Conservation (phyloP, 192 early-diverging fungal species). For the Coemansia interrupta region DNA sequence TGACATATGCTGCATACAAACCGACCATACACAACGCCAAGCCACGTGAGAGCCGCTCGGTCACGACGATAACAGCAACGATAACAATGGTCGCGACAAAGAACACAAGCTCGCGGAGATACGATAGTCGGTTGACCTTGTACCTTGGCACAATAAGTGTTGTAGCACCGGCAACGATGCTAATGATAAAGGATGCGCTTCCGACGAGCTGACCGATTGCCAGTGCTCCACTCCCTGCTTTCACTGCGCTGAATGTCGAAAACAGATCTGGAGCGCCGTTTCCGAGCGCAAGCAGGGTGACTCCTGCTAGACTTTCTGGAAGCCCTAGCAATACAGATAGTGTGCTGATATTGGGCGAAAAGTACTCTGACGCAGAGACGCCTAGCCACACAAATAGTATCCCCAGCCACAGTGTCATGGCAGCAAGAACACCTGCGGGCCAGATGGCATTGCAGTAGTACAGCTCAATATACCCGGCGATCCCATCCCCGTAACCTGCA, state of each 20-base stretch:
- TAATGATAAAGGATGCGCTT: constrained; percentile 75
- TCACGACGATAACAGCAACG: constrained; percentile 30
- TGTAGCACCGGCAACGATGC: constrained; percentile 81
- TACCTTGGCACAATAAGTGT: constrained; percentile 73
- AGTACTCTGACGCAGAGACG: constrained; percentile 78
- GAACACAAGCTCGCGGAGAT: constrained; percentile 77
- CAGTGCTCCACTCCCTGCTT: constrained; percentile 66
- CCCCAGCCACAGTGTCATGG: constrained; percentile 64
- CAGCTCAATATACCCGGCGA: constrained; percentile 48
- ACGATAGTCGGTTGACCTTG: constrained; percentile 62
- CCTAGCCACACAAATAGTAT: constrained; percentile 75
- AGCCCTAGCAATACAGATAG: constrained; percentile 70
- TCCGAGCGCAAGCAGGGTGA: constrained; percentile 77
- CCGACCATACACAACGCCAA: constrained; percentile 44
- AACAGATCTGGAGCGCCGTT: constrained; percentile 93
- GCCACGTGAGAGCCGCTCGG: constrained; percentile 24
- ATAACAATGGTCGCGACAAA: constrained; percentile 54
- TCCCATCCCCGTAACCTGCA: constrained; percentile 57
- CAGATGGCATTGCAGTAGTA: constrained; percentile 48
- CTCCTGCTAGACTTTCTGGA: constrained; percentile 80
- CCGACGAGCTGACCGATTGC: constrained; percentile 93
- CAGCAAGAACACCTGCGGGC: constrained; percentile 23
- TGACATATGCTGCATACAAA: constrained; percentile 44
- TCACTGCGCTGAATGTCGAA: constrained; percentile 78
- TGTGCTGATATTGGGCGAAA: constrained; percentile 82